Percentiles rank a stretch among this genome's conserved stretches.
Conservation (phyloP, 2,329 filamentous ascomycete species). For the Aphanoascus verrucosus region DNA sequence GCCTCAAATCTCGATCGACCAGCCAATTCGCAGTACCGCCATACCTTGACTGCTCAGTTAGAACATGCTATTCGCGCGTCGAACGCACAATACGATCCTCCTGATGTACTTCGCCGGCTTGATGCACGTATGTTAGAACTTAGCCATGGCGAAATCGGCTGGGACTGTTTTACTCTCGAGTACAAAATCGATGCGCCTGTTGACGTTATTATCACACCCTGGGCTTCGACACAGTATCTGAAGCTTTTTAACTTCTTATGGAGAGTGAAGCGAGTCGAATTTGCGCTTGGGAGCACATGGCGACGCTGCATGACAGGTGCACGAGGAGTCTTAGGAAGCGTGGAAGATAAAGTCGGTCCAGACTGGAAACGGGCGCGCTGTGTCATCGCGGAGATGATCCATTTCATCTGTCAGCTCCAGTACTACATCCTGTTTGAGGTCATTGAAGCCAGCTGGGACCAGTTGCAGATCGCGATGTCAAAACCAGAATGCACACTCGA, state of each 20-base stretch:
- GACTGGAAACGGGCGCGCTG: constrained; percentile 89
- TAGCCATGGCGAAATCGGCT: constrained; percentile 91
- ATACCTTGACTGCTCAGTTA: constrained; percentile 92
- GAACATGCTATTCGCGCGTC: constrained; percentile 95
- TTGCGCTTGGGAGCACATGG: constrained; percentile 83
- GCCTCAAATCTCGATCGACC: constrained; percentile 87
- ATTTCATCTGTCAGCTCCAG: constrained; percentile 92
- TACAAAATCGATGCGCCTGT: constrained; percentile 97
- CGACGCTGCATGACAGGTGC: constrained; percentile 91
- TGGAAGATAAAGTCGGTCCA: constrained; percentile 59
- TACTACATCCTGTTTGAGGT: constrained; percentile 99
- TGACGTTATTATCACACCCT: constrained; percentile 93
- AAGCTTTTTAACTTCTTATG: constrained; percentile 99
- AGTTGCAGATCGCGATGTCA: constrained; percentile 69
- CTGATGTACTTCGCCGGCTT: constrained; percentile 79
- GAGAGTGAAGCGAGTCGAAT: constrained; percentile 96
- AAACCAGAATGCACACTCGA: constrained; percentile 86
- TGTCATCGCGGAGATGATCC: constrained; percentile 91
- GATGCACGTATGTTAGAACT: constrained; percentile 98
- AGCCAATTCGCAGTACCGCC: constrained; percentile 91
- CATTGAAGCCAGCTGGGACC: constrained; percentile 91
- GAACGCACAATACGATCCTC: constrained; percentile 89
- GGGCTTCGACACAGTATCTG: constrained; percentile 89
- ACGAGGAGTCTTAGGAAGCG: constrained; percentile 72
- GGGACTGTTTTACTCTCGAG: constrained; percentile 97